Evolutionary conservation across 345 rosid genomes (phyloP), one percentile per base, ranked within the genome.

Genomic region (Orychophragmus violaceus): DNA sequence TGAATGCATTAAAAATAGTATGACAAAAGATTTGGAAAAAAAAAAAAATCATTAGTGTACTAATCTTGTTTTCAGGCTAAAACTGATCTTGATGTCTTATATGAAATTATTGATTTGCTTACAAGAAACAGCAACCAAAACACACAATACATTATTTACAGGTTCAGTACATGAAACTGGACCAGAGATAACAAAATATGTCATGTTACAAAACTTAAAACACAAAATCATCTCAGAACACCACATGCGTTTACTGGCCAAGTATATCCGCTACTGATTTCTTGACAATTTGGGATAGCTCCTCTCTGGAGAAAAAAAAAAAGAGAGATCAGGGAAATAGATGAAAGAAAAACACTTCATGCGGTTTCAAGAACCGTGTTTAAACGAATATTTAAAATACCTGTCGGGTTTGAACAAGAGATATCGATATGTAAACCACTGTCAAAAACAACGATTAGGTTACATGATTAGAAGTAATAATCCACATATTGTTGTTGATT

Each of bases 341-440:
- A 19, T 33, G 28, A 48, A 9, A 14, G 5, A 52, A 52, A 32
- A 21, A 18, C 29, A 51, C 28, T 51, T 21, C 14, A 44, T 13
- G 53, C 9, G 8, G 16, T 52, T 61, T 53, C 63, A 54, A 22
- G 14, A 61, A 30, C 55, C 19, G 0, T 14, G 0, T 1, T 25
- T 63, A 3, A 19, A 44, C 21, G 19, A 25, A 6, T 4, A 28
- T 2, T 7, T 32, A 57, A 2, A 24, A 13, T 52, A 88, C 98
- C 96, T 79, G 32, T 84, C 80, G 8, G 98, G 98, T 77, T 86
- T 88, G 89, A 86, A 87, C 77, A 93, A 70, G 68, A 93, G 98
- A 80, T 86, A 90, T 54, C 96, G 92, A 71, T 93, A 90, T 56
- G 77, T 59, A 69, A 93, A 93, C 96, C 98, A 88, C 98, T 90